These are phyloP conservation scores for Coemansia sp. DNA, from an alignment of 192 early-diverging fungal genomes.

Conservation along the genomic window DNA sequence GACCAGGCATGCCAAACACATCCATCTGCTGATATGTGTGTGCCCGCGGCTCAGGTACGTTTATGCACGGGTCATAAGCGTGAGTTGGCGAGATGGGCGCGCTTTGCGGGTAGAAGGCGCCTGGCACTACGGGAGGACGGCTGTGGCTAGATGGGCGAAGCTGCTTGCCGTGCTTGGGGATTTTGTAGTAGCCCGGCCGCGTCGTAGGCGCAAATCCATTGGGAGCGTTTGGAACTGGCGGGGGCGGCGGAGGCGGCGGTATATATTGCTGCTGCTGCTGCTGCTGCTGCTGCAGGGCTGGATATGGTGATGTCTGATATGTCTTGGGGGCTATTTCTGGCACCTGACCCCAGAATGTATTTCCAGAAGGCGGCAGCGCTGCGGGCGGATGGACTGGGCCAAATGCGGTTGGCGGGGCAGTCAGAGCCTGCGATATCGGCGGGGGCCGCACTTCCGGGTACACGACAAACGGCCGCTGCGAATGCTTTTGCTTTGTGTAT, in stretches of 20 bases:
- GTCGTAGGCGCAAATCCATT: background rate
- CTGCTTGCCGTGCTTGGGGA: conserved; percentile 14
- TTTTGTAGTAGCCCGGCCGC: conserved; percentile 10
- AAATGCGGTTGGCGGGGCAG: conserved; percentile 1
- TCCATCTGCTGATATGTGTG: conserved; percentile 3
- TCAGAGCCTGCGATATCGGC: background rate
- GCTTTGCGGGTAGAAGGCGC: conserved; percentile 26
- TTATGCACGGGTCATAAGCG: conserved; percentile 2
- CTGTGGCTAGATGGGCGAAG: conserved; percentile 1
- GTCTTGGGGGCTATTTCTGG: conserved; percentile 3
- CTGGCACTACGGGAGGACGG: conserved; percentile 6
- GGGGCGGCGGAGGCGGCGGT: background rate
- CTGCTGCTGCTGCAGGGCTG: conserved; percentile 7
- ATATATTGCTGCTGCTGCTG: background rate
- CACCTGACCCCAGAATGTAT: conserved; percentile 9
- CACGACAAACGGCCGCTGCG: conserved; percentile 3
- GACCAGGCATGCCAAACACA: background rate
- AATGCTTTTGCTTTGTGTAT: background rate
- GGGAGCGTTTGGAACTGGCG: background rate
- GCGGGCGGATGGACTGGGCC: conserved; percentile 3
- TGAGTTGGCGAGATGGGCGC: conserved; percentile 31
- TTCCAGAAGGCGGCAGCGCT: conserved; percentile 6
- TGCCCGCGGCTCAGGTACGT: conserved; percentile 1
- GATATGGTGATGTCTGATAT: conserved; percentile 3
- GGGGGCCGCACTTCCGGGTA: conserved; percentile 14